Conservation (phyloP, 192 early-diverging fungal species). For the Backusella parvicylindrica region DNA sequence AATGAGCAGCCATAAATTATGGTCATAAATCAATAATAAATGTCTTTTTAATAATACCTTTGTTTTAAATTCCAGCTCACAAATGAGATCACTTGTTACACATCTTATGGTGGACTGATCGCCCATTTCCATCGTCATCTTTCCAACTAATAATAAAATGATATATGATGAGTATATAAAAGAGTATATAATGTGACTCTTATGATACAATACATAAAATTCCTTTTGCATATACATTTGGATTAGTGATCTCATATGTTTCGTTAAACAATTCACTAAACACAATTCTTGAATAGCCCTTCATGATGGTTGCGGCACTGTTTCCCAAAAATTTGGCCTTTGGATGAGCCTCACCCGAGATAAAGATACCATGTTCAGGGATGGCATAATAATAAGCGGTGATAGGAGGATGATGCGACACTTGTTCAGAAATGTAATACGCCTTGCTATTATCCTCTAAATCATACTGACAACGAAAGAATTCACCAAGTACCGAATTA, state of each 20-base stretch:
- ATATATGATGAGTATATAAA: neutral
- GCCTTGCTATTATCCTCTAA: conserved; percentile 64
- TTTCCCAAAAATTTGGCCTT: conserved; percentile 86
- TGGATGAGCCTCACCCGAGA: conserved; percentile 77
- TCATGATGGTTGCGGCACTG: conserved; percentile 85
- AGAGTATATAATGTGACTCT: neutral
- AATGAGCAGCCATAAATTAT: neutral
- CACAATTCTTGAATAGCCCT: conserved; percentile 58
- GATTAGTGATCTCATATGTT: conserved; percentile 75
- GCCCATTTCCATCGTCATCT: conserved; percentile 86
- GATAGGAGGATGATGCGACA: conserved; percentile 91
- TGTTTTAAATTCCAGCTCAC: conserved; percentile 83
- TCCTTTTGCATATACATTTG: conserved; percentile 89
- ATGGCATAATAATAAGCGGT: conserved; percentile 78
- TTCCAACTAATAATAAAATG: conserved; percentile 54
- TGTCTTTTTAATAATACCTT: conserved; percentile 50
- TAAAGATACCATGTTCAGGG: conserved; percentile 73
- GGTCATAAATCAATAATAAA: neutral
- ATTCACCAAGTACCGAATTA: conserved; percentile 90
- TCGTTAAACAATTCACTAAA: conserved; percentile 62
- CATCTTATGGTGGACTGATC: conserved; percentile 71
- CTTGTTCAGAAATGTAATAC: conserved; percentile 83
- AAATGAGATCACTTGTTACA: conserved; percentile 64
- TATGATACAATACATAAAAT: conserved; percentile 47
- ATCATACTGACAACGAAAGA: conserved; percentile 76